These are phyloP conservation scores for Lolium multiflorum DNA, from an alignment of 176 grass and related monocot species.

Conservation along the genomic window DNA sequence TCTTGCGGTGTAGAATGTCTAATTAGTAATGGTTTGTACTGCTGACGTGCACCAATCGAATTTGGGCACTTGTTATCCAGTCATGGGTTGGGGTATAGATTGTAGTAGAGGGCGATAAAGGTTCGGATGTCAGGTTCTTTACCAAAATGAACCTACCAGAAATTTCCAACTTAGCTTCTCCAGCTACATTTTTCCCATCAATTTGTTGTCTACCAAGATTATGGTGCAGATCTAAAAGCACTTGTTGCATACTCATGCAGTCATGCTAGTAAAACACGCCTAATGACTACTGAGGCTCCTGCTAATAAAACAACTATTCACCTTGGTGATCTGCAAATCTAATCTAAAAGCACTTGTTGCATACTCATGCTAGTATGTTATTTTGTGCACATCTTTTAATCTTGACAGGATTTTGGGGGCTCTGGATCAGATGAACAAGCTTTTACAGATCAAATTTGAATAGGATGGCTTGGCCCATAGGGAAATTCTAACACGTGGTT, in stretches of 20 bases:
- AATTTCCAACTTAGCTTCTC: background rate
- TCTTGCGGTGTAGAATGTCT: constrained; percentile 3
- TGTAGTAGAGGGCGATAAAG: background rate
- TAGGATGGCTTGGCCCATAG: background rate
- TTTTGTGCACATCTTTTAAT: background rate
- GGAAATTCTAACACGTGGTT: background rate
- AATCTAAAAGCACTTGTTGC: too few relatives aligned
- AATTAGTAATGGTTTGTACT: background rate
- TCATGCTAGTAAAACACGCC: background rate
- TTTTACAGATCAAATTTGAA: background rate
- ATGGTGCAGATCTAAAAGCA: background rate
- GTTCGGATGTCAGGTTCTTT: background rate
- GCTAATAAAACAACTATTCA: background rate
- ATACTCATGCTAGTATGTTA: background rate
- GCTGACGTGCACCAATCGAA: background rate
- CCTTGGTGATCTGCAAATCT: background rate
- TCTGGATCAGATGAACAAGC: background rate
- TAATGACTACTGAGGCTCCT: background rate
- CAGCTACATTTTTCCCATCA: background rate
- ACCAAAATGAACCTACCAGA: background rate
- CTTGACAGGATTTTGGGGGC: background rate
- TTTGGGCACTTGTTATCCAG: background rate
- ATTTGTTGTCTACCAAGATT: background rate
- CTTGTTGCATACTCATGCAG: background rate
- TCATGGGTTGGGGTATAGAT: background rate